These are phyloP conservation scores for Scheffersomyces titani DNA, from an alignment of 1,139 yeast genomes.

Conservation along the genomic window DNA sequence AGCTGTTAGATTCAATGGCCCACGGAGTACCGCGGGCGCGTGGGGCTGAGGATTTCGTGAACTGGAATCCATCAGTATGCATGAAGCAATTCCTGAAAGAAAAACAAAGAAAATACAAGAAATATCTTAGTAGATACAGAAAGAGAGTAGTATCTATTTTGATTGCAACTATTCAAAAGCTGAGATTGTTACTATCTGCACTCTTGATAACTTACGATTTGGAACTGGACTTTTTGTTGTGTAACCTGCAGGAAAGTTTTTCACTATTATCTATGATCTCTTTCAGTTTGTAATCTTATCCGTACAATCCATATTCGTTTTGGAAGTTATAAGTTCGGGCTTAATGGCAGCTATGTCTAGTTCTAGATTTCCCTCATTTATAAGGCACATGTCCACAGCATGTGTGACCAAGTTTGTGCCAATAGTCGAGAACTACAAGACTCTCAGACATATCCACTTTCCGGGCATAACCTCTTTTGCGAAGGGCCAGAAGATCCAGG, in stretches of 20 bases:
- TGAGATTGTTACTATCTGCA: background rate
- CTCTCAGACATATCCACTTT: slow-evolving; percentile 65
- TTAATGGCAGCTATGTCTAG: background rate
- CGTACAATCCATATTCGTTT: slow-evolving; percentile 1
- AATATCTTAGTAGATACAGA: background rate
- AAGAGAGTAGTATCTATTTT: background rate
- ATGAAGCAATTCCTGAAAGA: background rate
- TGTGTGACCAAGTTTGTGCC: slow-evolving; percentile 31
- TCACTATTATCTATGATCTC: background rate
- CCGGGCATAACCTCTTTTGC: slow-evolving; percentile 54
- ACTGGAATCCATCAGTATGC: background rate
- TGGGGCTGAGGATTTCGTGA: background rate
- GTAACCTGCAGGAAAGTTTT: background rate
- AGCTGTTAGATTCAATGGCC: background rate
- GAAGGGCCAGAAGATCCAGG: slow-evolving; percentile 65
- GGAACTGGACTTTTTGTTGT: too few species aligned
- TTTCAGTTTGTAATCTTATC: background rate
- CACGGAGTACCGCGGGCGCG: background rate
- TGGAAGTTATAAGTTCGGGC: background rate
- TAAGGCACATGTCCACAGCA: slow-evolving; percentile 5
- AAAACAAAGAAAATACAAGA: background rate
- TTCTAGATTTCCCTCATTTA: too few species aligned
- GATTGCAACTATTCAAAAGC: background rate
- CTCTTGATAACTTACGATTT: background rate
- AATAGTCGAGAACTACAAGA: slow-evolving; percentile 33